Conservation (phyloP, 1,284 basidiomycete genomes). For the Blastosporella zonata region DNA sequence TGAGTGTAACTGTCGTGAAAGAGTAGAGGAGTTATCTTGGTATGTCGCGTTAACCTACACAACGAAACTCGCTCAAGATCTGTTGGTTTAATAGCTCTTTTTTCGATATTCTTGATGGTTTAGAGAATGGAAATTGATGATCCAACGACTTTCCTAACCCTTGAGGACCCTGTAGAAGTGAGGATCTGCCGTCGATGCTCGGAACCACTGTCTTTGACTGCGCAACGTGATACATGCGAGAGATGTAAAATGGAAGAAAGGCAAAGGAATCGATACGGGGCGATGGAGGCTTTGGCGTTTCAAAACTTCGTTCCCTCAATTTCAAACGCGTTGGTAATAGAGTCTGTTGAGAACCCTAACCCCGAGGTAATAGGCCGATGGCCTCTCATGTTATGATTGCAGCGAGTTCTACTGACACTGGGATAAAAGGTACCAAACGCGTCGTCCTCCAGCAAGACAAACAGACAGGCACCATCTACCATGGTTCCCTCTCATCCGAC, state of each 20-base stretch:
- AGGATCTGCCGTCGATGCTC: conserved; percentile 8
- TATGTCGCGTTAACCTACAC: background rate
- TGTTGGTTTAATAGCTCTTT: conserved; percentile 1
- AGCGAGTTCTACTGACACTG: background rate
- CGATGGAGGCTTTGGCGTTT: too few species aligned
- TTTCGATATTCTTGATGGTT: conserved; percentile 4
- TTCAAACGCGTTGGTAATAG: background rate
- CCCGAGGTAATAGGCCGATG: background rate
- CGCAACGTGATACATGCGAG: background rate
- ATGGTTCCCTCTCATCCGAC: conserved; percentile 3
- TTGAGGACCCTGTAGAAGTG: background rate
- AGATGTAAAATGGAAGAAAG: too few species aligned
- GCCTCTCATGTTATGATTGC: background rate
- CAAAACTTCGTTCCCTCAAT: background rate
- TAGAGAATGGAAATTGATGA: conserved; percentile 10
- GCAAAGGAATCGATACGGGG: background rate
- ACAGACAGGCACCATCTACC: background rate
- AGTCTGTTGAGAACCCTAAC: background rate
- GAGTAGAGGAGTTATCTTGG: background rate
- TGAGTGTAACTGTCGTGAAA: background rate
- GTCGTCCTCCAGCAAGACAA: background rate
- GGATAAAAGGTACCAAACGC: background rate
- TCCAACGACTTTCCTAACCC: background rate
- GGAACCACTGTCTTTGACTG: background rate
- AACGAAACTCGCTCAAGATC: background rate